These are phyloP conservation scores for Diaporthe caulivora DNA, from an alignment of 2,329 filamentous ascomycete genomes.

Conservation along the genomic window DNA sequence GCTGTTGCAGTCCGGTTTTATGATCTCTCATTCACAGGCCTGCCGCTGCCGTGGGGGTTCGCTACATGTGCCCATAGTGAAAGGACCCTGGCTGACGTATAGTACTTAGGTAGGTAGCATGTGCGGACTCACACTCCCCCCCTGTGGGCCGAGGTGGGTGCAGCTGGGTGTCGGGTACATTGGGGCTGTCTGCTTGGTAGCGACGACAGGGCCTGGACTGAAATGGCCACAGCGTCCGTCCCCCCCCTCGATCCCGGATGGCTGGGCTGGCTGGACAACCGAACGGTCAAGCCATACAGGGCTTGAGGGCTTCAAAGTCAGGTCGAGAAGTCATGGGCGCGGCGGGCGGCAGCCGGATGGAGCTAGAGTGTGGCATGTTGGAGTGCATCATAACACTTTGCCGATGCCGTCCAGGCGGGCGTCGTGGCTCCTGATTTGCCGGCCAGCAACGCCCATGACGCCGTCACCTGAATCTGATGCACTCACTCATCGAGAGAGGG, in stretches of 20 bases:
- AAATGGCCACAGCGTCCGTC: neutral
- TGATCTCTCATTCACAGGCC: constrained; percentile 12
- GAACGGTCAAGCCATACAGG: neutral
- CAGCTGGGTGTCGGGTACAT: constrained; percentile 9
- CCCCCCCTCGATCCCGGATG: neutral
- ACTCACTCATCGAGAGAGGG: neutral
- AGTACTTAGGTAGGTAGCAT: no score
- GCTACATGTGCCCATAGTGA: neutral
- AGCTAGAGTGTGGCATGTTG: constrained; percentile 21
- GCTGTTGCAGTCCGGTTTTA: constrained; percentile 25
- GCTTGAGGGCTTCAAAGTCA: neutral
- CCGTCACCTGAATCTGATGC: constrained; percentile 11
- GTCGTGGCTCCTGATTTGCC: constrained; percentile 1
- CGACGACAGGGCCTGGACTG: constrained; percentile 14
- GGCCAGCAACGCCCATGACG: neutral
- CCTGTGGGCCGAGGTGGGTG: constrained; percentile 4
- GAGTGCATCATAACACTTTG: constrained; percentile 13
- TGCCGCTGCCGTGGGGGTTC: constrained; percentile 16
- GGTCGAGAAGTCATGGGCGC: neutral
- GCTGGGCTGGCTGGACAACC: neutral
- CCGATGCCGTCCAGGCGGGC: neutral
- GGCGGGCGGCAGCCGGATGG: constrained; percentile 6
- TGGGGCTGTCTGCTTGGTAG: neutral
- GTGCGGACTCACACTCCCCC: no score
- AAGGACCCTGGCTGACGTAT: neutral